Base-by-base conservation (phyloP, 2,329 filamentous ascomycete species). In the Scleromitrula shiraiana region DNA sequence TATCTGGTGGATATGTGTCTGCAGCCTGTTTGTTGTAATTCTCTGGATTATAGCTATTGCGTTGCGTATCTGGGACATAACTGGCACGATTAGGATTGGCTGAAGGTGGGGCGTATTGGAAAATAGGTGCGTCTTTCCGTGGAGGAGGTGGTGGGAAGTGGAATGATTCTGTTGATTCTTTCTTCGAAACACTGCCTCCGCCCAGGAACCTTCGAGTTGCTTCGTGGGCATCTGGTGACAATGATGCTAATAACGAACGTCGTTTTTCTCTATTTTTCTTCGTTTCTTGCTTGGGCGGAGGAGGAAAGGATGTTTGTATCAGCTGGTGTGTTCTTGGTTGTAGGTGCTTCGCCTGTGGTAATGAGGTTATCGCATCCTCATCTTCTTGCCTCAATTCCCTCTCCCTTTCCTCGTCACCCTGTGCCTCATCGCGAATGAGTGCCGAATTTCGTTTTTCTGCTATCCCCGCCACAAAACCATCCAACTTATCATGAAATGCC, bases 361-460 rank as follows among this genome's bases (percentile, higher is more conserved):
- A 77, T 1, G 88, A 86, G 5, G 87, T 87, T 59, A 95, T 84
- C 46, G 78, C 80, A 62, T 95, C 90, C 66, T 95, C 83, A 56
- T 93, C 83, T 64, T 95, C 89, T 23, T 77, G 79, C 26, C 87
- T 80, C 4, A 95, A 75, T 63, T 91, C 83, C 45, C 81, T 80
- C 64, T 95, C 88, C 36, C 82, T 77, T n/a, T 88, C 84, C 1
- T 76, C 72, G 53, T 95, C 84, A 15, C 86, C 87, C 52, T 80
- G 79, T 1, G 89, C 87, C 68, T 91, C 88, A 50, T 88, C 82
- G 54, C 82, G 77, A 52, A 95, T 94, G 37, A 90, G 70, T 2
- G 86, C 83, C 4, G 88, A 94, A 69, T 89, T 89, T 46, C 89
- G 80, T 64, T 95, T 93, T 44, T 84, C 85, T 4, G 87, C 89